Percentiles rank a stretch among this genome's conserved stretches.
Evolutionary conservation across 2,329 filamentous ascomycete species (phyloP).

Genomic region (Cryphonectria parasitica): DNA sequence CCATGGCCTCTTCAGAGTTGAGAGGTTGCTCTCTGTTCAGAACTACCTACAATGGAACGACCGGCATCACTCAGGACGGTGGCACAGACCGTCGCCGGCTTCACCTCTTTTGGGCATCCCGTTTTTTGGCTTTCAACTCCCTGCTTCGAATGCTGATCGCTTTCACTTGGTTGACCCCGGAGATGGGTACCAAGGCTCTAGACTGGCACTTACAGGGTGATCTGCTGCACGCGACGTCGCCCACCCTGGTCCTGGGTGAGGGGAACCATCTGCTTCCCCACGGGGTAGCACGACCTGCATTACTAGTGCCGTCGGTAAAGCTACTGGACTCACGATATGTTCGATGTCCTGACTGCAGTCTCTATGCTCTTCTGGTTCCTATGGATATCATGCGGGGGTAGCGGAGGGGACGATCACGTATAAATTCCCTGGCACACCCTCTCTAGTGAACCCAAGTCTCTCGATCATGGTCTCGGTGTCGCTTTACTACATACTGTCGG

Average conservation of each 20-base stretch:
- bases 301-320: neutral
- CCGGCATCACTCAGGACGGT: neutral
- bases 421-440: neutral
- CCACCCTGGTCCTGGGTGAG: constrained; percentile 4
- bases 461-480: neutral
- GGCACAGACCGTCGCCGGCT: neutral
- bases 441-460: neutral
- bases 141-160: neutral
- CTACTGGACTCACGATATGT: neutral
- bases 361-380: neutral
- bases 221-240: neutral
- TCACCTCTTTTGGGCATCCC: constrained; percentile 1
- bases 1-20: neutral
- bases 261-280: constrained; percentile 4
- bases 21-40: neutral
- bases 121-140: neutral
- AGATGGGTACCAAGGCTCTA: neutral
- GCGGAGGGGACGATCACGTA: neutral
- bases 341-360: neutral
- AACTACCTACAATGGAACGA: neutral
- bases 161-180: too few relatives aligned
- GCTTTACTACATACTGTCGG: neutral
- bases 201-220: neutral
- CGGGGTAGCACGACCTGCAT: neutral
- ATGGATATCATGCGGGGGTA: neutral